A percentile compares a stretch with the other conserved stretches of the same genome.
These are phyloP conservation scores for Pleurotus eryngii DNA, from an alignment of 768 basidiomycete genomes.

Conservation along the genomic window DNA sequence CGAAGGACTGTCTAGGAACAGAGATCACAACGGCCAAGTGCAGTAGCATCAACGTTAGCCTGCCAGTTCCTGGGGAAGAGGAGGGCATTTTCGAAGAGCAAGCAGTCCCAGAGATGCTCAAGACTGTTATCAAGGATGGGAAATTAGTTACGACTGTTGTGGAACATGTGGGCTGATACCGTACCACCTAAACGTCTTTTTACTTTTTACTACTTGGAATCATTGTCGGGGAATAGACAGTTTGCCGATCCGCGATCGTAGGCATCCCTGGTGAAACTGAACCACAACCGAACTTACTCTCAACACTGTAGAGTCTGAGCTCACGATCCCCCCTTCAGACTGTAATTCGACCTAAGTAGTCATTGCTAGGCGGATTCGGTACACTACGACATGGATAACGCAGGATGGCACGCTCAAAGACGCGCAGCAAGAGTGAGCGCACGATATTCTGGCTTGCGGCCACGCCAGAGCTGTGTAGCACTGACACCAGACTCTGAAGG, in stretches of 20 bases:
- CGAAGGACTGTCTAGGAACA: slow-evolving; percentile 66
- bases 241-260: not conserved
- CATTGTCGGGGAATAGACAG: not conserved
- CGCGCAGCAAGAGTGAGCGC: slow-evolving; percentile 52
- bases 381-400: slow-evolving; percentile 55
- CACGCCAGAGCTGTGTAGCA: too few species aligned
- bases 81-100: slow-evolving; percentile 90
- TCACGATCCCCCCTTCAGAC: too few species aligned
- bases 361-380: not conserved
- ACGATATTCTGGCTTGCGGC: not conserved
- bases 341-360: not conserved
- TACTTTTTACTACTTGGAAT: not conserved
- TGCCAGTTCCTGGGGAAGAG: slow-evolving; percentile 85
- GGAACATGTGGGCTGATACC: slow-evolving; percentile 67
- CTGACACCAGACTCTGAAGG: slow-evolving; percentile 26
- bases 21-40: slow-evolving; percentile 96
- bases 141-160: slow-evolving; percentile 87
- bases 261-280: too few species aligned
- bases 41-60: slow-evolving; percentile 84
- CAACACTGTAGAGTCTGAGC: too few species aligned
- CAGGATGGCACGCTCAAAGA: slow-evolving; percentile 73
- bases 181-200: not conserved
- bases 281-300: too few species aligned
- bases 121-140: slow-evolving; percentile 74
- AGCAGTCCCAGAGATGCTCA: slow-evolving; percentile 94